Base-by-base conservation (phyloP, 2,329 filamentous ascomycete genomes). In the Stachybotrys echinatus region DNA sequence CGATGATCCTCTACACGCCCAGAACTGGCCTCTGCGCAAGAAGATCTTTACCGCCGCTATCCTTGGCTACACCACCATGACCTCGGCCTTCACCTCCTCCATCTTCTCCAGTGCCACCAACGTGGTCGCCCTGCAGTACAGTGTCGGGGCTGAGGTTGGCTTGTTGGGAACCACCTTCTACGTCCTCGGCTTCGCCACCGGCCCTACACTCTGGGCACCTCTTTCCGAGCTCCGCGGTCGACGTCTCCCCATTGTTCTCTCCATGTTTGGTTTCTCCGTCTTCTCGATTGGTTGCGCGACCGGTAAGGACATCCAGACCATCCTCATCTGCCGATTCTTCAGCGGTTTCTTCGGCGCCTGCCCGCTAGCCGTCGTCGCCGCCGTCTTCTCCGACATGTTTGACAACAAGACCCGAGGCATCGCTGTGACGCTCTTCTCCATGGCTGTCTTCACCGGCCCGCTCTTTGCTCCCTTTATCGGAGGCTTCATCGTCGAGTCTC, bases 1-100 rank as follows among this genome's bases (percentile, higher is more conserved):
- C 1, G 78, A 91, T 55, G 91, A 96, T 61, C 90, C 90, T 3
- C 63, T 92, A 52, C 90, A 95, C 67, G 87, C 89, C 1, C 88
- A 92, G 70, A 96, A 96, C 65, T 96, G 91, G 91, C 78, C 87
- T 0, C 62, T 88, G 48, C 80, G 73, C 63, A 92, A 88, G 74
- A 96, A 95, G 83, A 46, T 90, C 38, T 58, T 80, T 5, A 88
- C 85, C 0, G 81, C 83, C 19, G 75, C 76, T 39, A 84, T 90
- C 59, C 72, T 92, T 40, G 87, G 84, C 17, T 91, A 84, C 60
- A 89, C 86, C 14, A 90, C 88, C 18, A 73, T 91, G 59, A 80
- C 81, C 2, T 74, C 86, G 0, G 80, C 87, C 5, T 92, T 92
- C 61, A 82, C 85, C 0, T 86, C 83, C n/a, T 85, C 81, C 66